Percentiles rank a stretch among this genome's conserved stretches.
Conservation (phyloP, 345 rosid genomes). For the Aurinia saxatilis region DNA sequence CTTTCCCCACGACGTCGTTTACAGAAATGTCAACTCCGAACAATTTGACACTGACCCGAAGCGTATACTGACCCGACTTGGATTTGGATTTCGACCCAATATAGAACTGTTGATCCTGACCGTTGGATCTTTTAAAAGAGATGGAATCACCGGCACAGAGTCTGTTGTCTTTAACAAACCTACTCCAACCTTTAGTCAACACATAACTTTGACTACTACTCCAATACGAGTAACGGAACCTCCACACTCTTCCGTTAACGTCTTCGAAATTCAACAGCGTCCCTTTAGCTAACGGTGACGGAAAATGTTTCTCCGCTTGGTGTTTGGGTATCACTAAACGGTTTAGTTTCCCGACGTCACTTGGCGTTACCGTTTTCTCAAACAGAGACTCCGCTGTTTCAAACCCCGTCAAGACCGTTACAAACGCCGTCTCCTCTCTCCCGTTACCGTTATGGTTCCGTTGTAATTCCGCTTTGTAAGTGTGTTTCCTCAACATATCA, state of each 20-base stretch:
- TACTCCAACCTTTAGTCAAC: conserved; percentile 93
- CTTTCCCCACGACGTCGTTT: conserved; percentile 35
- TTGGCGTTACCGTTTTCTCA: conserved; percentile 83
- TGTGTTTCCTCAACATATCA: conserved; percentile 85
- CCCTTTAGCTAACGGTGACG: conserved; percentile 42
- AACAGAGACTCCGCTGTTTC: conserved; percentile 57
- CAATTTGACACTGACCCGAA: conserved; percentile 51
- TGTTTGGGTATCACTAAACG: conserved; percentile 91
- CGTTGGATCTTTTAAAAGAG: conserved; percentile 72
- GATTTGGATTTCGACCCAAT: conserved; percentile 48
- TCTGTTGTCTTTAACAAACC: conserved; percentile 78
- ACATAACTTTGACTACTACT: conserved; percentile 94
- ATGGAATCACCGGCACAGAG: conserved; percentile 78
- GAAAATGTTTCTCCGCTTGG: conserved; percentile 81
- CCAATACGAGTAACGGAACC: conserved; percentile 96
- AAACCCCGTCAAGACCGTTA: conserved; percentile 5
- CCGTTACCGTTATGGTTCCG: conserved; percentile 2
- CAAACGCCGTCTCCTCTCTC: conserved; percentile 28
- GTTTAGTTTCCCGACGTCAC: conserved; percentile 94
- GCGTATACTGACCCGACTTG: conserved; percentile 24
- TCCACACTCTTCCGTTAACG: conserved; percentile 65
- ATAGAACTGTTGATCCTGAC: conserved; percentile 54
- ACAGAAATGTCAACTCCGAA: conserved; percentile 41
- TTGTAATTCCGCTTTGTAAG: conserved; percentile 65
- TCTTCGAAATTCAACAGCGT: conserved; percentile 64